Evolutionary conservation across 2,329 filamentous ascomycete species (phyloP), one percentile per base, ranked within the genome.

Genomic region (Myriosclerotinia duriaeana): DNA sequence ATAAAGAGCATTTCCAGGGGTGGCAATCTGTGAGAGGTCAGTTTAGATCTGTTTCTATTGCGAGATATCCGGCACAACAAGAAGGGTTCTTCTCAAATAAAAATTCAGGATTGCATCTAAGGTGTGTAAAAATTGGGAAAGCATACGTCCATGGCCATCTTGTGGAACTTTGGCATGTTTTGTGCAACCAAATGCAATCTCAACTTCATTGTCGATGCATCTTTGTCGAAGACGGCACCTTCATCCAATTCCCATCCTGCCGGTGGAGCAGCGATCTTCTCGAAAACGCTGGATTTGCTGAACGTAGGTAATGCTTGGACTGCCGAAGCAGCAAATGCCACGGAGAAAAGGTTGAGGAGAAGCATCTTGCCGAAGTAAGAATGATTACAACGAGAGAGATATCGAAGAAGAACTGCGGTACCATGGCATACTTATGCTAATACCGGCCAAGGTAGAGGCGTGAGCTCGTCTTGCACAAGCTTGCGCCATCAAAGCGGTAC

Each of bases 1-100:
- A 69, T 87, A 87, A 40, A 83, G 80, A 59, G 76, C 71, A 72
- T 87, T 81, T 15, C 78, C 78, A 17, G 85, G 85, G 64, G 74
- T 74, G 11, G 73, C 73, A 69, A 75, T 75, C 74, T 75, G 17
- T 11, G 14, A 42, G n/a, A n/a, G 17, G 50, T 68, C 36, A 69
- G 68, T 40, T 64, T 52, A 61, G 22, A n/a, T 4, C 14, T 14
- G 2, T 42, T 44, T 64, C 22, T 30, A 14, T 38, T 26, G 30
- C 5, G 36, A 62, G 7, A 15, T 3, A 17, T 17, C 36, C 5
- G 17, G 22, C 2, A 30, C 38, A 12, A 34, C 20, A 36, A 34
- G 61, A 63, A 53, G 48, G 36, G 15, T 42, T 53, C 17, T 42
- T 34, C 48, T 54, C 50, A 42, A 42, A n/a, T 53, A 3, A 48